A percentile compares a stretch with the other conserved stretches of the same genome.
phyloP scores from a whole-genome alignment of 768 basidiomycete genomes.

The Hebeloma cylindrosporum region DNA sequence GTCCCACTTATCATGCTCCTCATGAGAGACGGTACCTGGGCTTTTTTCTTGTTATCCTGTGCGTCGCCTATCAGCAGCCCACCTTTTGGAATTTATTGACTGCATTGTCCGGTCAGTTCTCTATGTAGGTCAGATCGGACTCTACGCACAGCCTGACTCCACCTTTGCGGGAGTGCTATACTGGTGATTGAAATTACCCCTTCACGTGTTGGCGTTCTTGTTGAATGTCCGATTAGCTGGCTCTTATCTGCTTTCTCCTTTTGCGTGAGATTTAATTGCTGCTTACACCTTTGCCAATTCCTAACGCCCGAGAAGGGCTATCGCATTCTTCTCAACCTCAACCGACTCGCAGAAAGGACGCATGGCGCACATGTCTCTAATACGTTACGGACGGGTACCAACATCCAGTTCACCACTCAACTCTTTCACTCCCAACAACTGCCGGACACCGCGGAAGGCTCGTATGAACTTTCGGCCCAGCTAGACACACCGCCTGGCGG shows the following conservation, averaged over 20 bases:
- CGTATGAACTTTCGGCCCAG: slow-evolving; percentile 21
- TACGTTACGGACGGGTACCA: slow-evolving; percentile 26
- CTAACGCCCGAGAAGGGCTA: slow-evolving; percentile 29
- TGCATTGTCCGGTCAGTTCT: slow-evolving; percentile 20
- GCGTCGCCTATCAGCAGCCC: slow-evolving; percentile 1
- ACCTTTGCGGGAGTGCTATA: slow-evolving; percentile 31
- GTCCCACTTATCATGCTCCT: slow-evolving; percentile 40
- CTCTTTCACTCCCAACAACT: slow-evolving; percentile 14
- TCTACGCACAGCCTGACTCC: slow-evolving; percentile 26
- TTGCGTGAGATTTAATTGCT: slow-evolving; percentile 23
- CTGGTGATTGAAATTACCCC: slow-evolving; percentile 19
- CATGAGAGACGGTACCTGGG: slow-evolving; percentile 46
- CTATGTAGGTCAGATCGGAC: slow-evolving; percentile 25
- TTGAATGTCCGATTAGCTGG: slow-evolving; percentile 26
- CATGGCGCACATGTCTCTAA: slow-evolving; percentile 12
- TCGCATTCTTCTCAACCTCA: slow-evolving; percentile 36
- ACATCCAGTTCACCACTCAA: slow-evolving; percentile 31
- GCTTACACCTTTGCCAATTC: background rate
- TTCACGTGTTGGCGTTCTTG: background rate
- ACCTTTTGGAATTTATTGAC: background rate
- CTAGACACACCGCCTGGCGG: background rate
- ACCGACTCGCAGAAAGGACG: slow-evolving; percentile 23
- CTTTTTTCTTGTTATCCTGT: slow-evolving; percentile 43
- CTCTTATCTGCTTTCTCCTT: slow-evolving; percentile 35
- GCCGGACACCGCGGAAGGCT: slow-evolving; percentile 11